phyloP scores from a whole-genome alignment of 2,329 filamentous ascomycete species.

The Microsporum ferrugineum region DNA sequence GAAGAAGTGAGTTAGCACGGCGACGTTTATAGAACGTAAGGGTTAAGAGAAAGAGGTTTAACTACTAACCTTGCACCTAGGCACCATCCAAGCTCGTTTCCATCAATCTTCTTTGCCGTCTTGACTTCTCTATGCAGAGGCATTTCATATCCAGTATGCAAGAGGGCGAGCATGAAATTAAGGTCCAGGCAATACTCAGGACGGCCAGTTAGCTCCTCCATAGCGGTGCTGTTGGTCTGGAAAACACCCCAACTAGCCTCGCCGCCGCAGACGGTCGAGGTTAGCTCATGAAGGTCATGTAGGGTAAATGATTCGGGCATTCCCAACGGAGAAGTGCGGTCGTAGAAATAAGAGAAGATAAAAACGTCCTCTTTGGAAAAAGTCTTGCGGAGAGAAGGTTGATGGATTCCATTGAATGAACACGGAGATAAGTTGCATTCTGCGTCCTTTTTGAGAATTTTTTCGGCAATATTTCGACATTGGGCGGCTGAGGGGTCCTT shows the following conservation, averaged over 20 bases:
- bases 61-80: conserved; percentile 73
- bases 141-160: conserved; percentile 97
- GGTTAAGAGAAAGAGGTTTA: not conserved
- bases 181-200: conserved; percentile 91
- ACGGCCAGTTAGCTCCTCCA: conserved; percentile 67
- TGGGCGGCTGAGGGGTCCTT: conserved; percentile 59
- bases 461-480: conserved; percentile 82
- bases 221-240: conserved; percentile 58
- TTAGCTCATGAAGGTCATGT: conserved; percentile 75
- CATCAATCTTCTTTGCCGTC: conserved; percentile 98
- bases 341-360: conserved; percentile 96
- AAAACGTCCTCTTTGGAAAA: conserved; percentile 86
- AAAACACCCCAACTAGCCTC: conserved; percentile 71
- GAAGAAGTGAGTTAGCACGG: conserved; percentile 27
- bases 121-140: conserved; percentile 90
- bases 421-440: conserved; percentile 78
- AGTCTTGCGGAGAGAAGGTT: conserved; percentile 83
- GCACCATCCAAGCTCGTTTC: conserved; percentile 95
- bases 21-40: conserved; percentile 3
- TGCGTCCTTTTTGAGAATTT: conserved; percentile 76
- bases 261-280: conserved; percentile 73
- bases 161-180: conserved; percentile 86
- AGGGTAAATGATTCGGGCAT: conserved; percentile 98
- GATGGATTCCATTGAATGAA: conserved; percentile 95
- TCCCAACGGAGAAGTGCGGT: conserved; percentile 82